A percentile compares a stretch with the other conserved stretches of the same genome.
phyloP scores from a whole-genome alignment of 2,329 filamentous ascomycete genomes.

The Tothia fuscella region DNA sequence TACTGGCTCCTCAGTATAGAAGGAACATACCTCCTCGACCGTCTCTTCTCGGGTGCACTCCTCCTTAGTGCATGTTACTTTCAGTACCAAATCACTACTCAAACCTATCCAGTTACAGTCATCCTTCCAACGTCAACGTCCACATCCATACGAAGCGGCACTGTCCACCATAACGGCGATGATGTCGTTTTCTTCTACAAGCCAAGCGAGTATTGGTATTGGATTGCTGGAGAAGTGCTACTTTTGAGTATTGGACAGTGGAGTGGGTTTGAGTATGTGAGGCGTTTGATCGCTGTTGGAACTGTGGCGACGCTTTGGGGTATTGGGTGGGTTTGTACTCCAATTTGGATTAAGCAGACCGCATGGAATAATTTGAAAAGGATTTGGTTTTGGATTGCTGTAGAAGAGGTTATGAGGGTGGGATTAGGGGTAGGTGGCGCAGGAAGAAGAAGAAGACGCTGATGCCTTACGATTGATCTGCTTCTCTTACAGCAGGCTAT shows the following conservation, averaged over 20 bases:
- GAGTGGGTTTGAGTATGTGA: background rate
- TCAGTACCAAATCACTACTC: background rate
- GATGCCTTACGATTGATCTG: too few relatives aligned
- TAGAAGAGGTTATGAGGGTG: background rate
- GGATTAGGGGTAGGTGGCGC: too few relatives aligned
- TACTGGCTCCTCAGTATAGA: background rate
- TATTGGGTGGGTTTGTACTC: background rate
- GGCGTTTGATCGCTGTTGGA: background rate
- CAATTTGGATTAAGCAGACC: background rate
- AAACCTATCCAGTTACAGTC: background rate
- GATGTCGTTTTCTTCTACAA: background rate
- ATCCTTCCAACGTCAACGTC: background rate
- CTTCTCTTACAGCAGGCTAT: too few relatives aligned
- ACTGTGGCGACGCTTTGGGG: background rate
- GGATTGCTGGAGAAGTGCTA: background rate
- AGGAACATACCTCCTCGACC: background rate
- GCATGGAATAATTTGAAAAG: background rate
- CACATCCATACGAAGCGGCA: background rate
- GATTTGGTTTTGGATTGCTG: background rate
- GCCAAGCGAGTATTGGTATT: background rate
- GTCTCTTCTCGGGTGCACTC: background rate
- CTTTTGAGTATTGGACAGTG: background rate
- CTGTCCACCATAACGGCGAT: background rate
- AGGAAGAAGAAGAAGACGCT: too few relatives aligned
- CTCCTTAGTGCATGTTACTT: background rate